Evolutionary conservation across 202 grass and related monocot genomes (phyloP), one percentile per base, ranked within the genome.

Genomic region (Saccharum hybrid): DNA sequence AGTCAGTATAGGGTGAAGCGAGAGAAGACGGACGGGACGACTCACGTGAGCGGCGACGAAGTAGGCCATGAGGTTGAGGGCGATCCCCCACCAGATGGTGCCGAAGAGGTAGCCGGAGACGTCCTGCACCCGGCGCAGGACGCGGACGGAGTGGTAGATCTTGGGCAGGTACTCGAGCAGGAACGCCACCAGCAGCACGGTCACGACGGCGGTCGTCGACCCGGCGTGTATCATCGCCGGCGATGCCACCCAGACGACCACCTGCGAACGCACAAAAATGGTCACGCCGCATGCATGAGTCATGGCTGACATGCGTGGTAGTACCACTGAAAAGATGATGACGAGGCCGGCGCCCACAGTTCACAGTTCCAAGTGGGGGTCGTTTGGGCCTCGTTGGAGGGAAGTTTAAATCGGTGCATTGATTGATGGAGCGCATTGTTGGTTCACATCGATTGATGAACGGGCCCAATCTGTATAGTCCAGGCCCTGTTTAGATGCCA

Each of bases 81-180:
- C 85, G 63, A 97, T 92, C 23, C 94, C 94, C 94, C 94, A 94
- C 94, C 94, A 97, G 71, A 97, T 94, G 15, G 91, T 94, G 81
- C 94, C 89, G 57, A 93, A 94, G 46, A 97, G 41, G 71, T 94
- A 76, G 49, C 87, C 92, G 6, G 92, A 94, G 63, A n/a, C 79
- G 60, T 37, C 28, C 76, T 97, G 94, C 94, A 88, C 88, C 78
- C 87, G 87, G 9, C 89, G 94, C 22, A 97, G 85, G 79, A 86
- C 86, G 68, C 90, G 84, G 6, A 85, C 85, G 40, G 88, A 77
- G 77, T 97, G 94, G 80, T 97, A 94, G 84, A 97, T 94, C 86
- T 94, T 97, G 3, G 94, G 94, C 14, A 97, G 87, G 85, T 94
- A 97, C 88, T 94, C 94, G 1, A 97, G 37, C 51, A 97, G 70